Evolutionary conservation across 192 early-diverging fungal species (phyloP).

Genomic region (Dissophora globulifera): DNA sequence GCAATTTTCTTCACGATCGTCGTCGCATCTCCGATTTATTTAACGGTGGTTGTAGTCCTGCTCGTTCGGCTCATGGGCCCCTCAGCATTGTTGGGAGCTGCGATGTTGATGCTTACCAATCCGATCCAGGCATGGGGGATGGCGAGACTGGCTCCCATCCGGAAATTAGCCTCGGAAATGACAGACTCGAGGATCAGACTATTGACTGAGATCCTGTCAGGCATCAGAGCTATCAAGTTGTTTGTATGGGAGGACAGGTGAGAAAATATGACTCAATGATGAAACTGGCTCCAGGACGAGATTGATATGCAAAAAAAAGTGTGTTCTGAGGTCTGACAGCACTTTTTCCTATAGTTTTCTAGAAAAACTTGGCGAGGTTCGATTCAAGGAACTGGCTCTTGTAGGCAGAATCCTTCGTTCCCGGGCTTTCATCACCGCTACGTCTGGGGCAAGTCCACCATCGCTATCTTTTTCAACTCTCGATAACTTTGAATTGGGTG

Average conservation of each 20-base stretch:
- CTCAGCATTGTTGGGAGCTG: conserved; percentile 17
- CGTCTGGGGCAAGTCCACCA: conserved; percentile 6
- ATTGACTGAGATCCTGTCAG: conserved; percentile 59
- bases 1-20: conserved; percentile 10
- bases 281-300: too few relatives aligned
- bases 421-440: conserved; percentile 9
- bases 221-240: conserved; percentile 68
- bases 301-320: too few relatives aligned
- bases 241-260: conserved; percentile 63
- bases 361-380: conserved; percentile 2
- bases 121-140: conserved; percentile 18
- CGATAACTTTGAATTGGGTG: background rate
- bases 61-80: conserved; percentile 15
- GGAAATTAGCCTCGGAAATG: conserved; percentile 19
- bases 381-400: conserved; percentile 6
- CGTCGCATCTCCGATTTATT: conserved; percentile 2
- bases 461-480: background rate
- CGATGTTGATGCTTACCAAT: conserved; percentile 3
- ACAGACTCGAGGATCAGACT: conserved; percentile 63
- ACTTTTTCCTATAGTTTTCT: too few relatives aligned
- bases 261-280: too few relatives aligned
- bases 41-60: background rate
- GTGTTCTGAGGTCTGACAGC: too few relatives aligned
- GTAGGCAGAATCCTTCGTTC: background rate
- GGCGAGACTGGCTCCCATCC: conserved; percentile 2